Conservation (phyloP, 495 filamentous ascomycete genomes). For the Aspergillus olivimuriae region DNA sequence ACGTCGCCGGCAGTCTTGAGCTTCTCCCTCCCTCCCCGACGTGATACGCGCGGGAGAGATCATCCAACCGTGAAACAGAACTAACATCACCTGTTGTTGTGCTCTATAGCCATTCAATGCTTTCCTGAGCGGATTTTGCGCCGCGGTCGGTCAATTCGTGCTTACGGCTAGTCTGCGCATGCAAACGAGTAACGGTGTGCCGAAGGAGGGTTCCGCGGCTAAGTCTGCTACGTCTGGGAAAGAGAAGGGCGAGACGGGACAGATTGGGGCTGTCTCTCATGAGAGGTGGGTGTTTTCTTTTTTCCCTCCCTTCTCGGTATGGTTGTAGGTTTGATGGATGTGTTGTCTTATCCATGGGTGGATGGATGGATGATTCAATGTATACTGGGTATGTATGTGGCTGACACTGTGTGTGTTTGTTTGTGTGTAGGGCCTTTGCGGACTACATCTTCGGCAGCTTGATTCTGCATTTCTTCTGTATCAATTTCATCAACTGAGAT, state of each 20-base stretch:
- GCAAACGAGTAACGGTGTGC: constrained; percentile 56
- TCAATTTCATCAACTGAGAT: constrained; percentile 94
- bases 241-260: constrained; percentile 19
- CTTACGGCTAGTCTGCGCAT: constrained; percentile 86
- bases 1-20: constrained; percentile 22
- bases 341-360: constrained; percentile 2
- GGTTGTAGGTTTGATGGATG: neutral
- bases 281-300: neutral
- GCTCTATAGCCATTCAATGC: constrained; percentile 84
- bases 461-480: constrained; percentile 97
- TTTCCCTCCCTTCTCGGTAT: neutral
- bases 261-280: neutral
- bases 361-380: no score
- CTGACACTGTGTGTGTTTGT: no score
- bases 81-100: neutral
- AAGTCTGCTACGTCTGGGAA: constrained; percentile 35
- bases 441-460: constrained; percentile 93
- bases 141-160: constrained; percentile 96
- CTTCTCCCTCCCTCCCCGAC: neutral
- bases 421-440: constrained; percentile 86
- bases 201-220: constrained; percentile 13
- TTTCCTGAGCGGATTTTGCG: constrained; percentile 90
- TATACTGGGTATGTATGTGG: no score
- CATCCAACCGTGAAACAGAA: no score
- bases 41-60: no score